Evolutionary conservation across 1,284 basidiomycete genomes (phyloP).

Genomic region (Moesziomyces antarcticus): DNA sequence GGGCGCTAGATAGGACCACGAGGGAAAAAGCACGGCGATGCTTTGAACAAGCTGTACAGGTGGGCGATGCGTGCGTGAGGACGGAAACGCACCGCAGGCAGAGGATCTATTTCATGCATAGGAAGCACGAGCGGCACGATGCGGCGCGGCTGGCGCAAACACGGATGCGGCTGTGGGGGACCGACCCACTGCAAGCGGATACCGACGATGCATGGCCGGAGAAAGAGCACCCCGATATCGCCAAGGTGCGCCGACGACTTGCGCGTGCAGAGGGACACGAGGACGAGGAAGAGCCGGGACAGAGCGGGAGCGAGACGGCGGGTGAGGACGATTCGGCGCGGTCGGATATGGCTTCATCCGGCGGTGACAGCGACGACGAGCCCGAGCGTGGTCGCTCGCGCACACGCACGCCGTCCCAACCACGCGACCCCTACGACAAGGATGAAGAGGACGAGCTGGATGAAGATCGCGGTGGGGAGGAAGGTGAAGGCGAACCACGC

Average conservation of each 20-base stretch:
- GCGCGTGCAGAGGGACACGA: too few species aligned
- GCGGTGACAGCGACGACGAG: background rate
- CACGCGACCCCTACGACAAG: background rate
- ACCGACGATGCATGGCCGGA: slow-evolving; percentile 2
- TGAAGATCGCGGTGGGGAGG: background rate
- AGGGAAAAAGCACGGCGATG: slow-evolving; percentile 15
- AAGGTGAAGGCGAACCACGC: background rate
- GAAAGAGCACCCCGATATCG: background rate
- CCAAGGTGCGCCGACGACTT: background rate
- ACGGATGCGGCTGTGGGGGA: slow-evolving; percentile 22
- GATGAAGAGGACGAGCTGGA: background rate
- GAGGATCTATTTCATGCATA: slow-evolving; percentile 23
- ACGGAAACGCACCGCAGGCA: slow-evolving; percentile 15
- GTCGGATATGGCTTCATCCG: background rate
- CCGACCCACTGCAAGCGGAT: slow-evolving; percentile 2
- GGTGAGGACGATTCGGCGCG: background rate
- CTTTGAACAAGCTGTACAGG: slow-evolving; percentile 23
- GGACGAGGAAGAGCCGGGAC: background rate
- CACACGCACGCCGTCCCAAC: background rate
- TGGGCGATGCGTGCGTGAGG: background rate
- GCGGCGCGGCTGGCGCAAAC: background rate
- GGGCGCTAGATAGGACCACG: slow-evolving; percentile 21
- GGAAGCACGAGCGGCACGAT: slow-evolving; percentile 2
- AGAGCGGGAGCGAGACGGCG: background rate
- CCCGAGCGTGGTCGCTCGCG: background rate